Base-by-base conservation (phyloP, 768 basidiomycete genomes). In the Lyophyllum shimeji region DNA sequence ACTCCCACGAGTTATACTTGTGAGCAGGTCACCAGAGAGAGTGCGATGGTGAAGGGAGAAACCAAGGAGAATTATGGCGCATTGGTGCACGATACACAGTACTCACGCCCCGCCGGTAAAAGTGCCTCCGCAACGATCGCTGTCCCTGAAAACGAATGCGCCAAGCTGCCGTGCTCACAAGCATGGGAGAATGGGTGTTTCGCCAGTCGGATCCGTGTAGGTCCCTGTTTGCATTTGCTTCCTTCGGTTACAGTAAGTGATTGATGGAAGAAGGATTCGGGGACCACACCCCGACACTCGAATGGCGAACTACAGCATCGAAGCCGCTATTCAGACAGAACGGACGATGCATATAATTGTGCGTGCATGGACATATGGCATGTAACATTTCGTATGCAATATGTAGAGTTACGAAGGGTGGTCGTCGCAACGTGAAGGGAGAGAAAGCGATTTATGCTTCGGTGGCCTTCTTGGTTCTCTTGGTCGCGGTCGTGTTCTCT, bases 401-500 rank as follows among this genome's bases (percentile, higher is more conserved):
- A 61, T 56, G 57, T 56, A 53, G 34, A 24, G 24, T 20, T 20
- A 40, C 40, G 20, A 55, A 50, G 44, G 43, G 46, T 12, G 27
- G 49, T 29, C 37, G 50, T 34, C 20, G 39, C 45, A 33, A 43
- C 44, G 46, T 23, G 31, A 17, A 53, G 45, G 40, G 44, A 17
- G 49, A 47, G 34, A 52, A 40, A 52, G 50, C 46, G 46, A 45
- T 55, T 60, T 63, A 65, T 50, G 62, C 64, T 53, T 65, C 64
- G 43, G 56, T 44, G 24, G 62, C 57, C 62, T 56, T 50, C 45
- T 52, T 60, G 37, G 45, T 43, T 60, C 46, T 61, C 60, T 65
- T 65, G 33, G 56, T 61, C 24, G 64, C 64, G 33, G 52, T 56
- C 9, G 64, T 65, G 58, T 65, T 65, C 54, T 65, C 64, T 44